phyloP scores from a whole-genome alignment of 139 green algal genomes.

The Picochlorum sp. region DNA sequence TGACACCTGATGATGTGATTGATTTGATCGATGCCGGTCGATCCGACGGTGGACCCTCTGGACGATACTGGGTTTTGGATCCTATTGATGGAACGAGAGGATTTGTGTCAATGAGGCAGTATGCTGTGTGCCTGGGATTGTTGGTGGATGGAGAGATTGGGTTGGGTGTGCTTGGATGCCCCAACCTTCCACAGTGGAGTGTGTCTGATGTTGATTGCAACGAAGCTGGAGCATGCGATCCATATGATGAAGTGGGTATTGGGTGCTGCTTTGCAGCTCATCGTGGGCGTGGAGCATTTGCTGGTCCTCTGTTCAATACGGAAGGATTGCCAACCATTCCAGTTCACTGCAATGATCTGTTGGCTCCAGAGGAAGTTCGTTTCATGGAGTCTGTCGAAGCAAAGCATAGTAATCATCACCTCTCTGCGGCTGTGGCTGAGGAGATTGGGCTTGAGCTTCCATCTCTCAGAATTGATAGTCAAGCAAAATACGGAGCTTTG shows the following conservation, averaged over 20 bases:
- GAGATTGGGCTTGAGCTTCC: slow-evolving; percentile 51
- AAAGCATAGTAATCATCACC: slow-evolving; percentile 63
- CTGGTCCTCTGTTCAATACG: slow-evolving; percentile 34
- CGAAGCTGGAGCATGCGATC: slow-evolving; percentile 26
- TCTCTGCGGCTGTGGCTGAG: slow-evolving; percentile 37
- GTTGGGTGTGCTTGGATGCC: slow-evolving; percentile 88
- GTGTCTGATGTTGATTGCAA: slow-evolving; percentile 51
- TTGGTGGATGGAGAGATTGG: slow-evolving; percentile 65
- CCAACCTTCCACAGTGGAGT: slow-evolving; percentile 75
- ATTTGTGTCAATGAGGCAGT: slow-evolving; percentile 92
- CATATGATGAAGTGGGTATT: slow-evolving; percentile 25
- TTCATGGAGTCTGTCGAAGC: slow-evolving; percentile 89
- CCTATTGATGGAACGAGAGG: slow-evolving; percentile 90
- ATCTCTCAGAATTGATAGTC: slow-evolving; percentile 75
- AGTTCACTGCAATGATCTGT: slow-evolving; percentile 23
- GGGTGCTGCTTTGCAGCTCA: slow-evolving; percentile 72
- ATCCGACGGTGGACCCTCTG: slow-evolving; percentile 54
- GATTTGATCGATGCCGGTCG: slow-evolving; percentile 66
- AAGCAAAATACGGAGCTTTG: slow-evolving; percentile 82
- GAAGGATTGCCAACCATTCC: slow-evolving; percentile 15
- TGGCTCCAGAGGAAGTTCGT: slow-evolving; percentile 23
- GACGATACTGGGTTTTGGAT: slow-evolving; percentile 88
- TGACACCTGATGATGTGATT: slow-evolving; percentile 27
- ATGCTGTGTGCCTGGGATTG: slow-evolving; percentile 86
- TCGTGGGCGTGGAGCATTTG: slow-evolving; percentile 50